These are phyloP conservation scores for Cyclotella cryptica DNA, from an alignment of 108 stramenopile genomes.

Conservation along the genomic window DNA sequence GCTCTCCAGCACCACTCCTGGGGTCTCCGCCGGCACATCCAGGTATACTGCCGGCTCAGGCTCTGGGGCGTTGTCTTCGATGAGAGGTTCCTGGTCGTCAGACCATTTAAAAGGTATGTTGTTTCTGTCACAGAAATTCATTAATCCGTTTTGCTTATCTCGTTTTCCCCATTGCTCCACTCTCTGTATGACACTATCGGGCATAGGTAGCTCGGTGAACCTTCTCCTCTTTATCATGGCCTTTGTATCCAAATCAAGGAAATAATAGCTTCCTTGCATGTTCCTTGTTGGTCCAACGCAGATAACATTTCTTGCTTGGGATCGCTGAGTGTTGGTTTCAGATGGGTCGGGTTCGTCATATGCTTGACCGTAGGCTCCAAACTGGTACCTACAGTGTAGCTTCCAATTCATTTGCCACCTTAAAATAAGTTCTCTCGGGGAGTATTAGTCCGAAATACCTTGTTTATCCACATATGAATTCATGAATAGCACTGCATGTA, in stretches of 20 bases:
- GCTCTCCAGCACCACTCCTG: slow-evolving; percentile 7
- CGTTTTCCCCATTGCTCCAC: slow-evolving; percentile 29
- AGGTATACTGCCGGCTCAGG: background rate
- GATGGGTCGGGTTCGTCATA: slow-evolving; percentile 37
- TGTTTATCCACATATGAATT: slow-evolving; percentile 9
- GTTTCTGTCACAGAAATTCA: background rate
- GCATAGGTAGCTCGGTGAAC: slow-evolving; percentile 34
- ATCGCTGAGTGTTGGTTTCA: slow-evolving; percentile 29
- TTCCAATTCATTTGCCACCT: background rate
- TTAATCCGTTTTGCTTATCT: background rate
- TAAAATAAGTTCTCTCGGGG: too few relatives aligned
- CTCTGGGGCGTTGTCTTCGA: background rate
- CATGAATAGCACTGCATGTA: slow-evolving; percentile 24
- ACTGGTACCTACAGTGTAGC: too few relatives aligned
- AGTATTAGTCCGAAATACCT: slow-evolving; percentile 22
- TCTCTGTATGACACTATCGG: slow-evolving; percentile 30
- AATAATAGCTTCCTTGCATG: slow-evolving; percentile 50
- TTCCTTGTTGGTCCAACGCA: too few relatives aligned
- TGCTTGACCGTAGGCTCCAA: too few relatives aligned
- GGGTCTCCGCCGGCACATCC: background rate
- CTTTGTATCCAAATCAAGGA: slow-evolving; percentile 35
- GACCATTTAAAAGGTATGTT: background rate
- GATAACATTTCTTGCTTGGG: background rate
- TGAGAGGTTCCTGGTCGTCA: slow-evolving; percentile 9
- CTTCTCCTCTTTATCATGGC: slow-evolving; percentile 18